Conservation (phyloP, 2,329 filamentous ascomycete genomes). For the Sporothrix pallida region DNA sequence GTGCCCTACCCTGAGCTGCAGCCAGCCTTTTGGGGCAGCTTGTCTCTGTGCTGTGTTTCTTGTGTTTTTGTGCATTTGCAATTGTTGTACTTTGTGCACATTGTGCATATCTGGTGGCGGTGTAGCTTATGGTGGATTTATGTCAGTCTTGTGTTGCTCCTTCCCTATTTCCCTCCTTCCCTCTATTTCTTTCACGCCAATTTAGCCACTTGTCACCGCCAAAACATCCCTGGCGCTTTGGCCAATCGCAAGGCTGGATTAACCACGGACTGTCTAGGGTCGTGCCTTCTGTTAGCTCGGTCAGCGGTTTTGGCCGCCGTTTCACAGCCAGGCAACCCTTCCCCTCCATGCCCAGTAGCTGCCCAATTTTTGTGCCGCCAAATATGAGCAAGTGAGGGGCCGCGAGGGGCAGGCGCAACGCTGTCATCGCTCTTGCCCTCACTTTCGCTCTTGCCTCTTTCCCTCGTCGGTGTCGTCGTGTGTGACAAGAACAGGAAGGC, state of each 20-base stretch:
- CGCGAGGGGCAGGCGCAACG: neutral
- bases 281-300: slow-evolving; percentile 32
- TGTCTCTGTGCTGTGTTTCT: slow-evolving; percentile 1
- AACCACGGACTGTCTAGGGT: slow-evolving; percentile 27
- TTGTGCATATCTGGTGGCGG: neutral
- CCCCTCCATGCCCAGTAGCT: slow-evolving; percentile 2
- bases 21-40: slow-evolving; percentile 21
- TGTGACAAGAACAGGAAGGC: slow-evolving; percentile 1
- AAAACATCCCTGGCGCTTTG: neutral
- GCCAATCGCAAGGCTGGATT: slow-evolving; percentile 23
- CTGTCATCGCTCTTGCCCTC: slow-evolving; percentile 1
- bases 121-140: neutral
- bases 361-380: slow-evolving; percentile 23
- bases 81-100: neutral
- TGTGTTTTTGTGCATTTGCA: neutral
- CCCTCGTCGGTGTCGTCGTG: slow-evolving; percentile 12
- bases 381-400: neutral
- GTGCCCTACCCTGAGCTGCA: neutral
- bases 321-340: slow-evolving; percentile 30
- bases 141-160: neutral
- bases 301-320: slow-evolving; percentile 34
- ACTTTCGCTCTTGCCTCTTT: slow-evolving; percentile 22
- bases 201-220: slow-evolving; percentile 13
- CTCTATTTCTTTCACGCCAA: neutral
- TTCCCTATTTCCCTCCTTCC: neutral